Conservation (phyloP, 1,284 basidiomycete genomes). For the Pseudozyma sp. region DNA sequence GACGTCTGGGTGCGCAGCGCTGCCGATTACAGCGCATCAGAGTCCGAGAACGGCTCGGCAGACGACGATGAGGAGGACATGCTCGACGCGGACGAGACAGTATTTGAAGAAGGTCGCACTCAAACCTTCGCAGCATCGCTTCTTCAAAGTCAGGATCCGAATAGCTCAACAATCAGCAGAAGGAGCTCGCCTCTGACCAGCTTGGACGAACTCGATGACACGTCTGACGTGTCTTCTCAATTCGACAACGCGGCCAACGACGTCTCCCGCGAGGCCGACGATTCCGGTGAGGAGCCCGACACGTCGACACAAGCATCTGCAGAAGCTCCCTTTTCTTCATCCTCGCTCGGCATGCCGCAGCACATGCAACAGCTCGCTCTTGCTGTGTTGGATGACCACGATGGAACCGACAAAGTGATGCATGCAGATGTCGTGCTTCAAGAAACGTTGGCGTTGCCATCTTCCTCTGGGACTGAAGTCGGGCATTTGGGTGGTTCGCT, state of each 20-base stretch:
- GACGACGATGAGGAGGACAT: constrained; percentile 3
- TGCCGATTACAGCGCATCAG: constrained; percentile 26
- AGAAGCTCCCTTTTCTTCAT: neutral
- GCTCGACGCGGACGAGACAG: constrained; percentile 1
- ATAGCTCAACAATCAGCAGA: constrained; percentile 6
- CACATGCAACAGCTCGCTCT: constrained; percentile 37
- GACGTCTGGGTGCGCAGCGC: constrained; percentile 44
- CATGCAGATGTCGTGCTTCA: constrained; percentile 3
- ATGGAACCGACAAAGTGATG: constrained; percentile 1
- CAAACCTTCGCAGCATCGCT: constrained; percentile 21
- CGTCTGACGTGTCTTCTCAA: constrained; percentile 12
- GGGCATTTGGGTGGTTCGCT: constrained; percentile 13
- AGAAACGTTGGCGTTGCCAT: constrained; percentile 6
- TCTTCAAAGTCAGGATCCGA: neutral
- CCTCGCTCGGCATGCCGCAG: constrained; percentile 16
- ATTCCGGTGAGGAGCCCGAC: constrained; percentile 2
- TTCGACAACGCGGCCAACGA: constrained; percentile 1
- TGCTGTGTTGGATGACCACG: constrained; percentile 17
- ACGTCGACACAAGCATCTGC: neutral
- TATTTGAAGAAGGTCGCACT: constrained; percentile 28
- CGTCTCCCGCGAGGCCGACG: neutral
- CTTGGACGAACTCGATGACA: constrained; percentile 6
- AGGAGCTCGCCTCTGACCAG: constrained; percentile 28
- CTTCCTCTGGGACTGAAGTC: constrained; percentile 12
- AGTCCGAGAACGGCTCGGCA: constrained; percentile 20